Evolutionary conservation across 331 rosid genomes (phyloP).

Genomic region (Acacia pycnantha): DNA sequence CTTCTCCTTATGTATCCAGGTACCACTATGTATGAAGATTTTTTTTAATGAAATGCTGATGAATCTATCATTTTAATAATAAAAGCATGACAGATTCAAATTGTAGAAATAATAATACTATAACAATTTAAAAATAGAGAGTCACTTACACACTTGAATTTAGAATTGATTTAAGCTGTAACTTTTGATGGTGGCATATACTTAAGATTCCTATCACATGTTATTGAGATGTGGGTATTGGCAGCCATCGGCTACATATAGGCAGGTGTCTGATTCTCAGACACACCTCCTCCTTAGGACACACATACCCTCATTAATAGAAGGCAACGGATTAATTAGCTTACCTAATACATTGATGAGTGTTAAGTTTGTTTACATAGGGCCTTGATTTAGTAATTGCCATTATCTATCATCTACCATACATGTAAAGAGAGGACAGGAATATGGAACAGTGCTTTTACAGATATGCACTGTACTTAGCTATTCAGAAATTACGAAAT

Average conservation of each 20-base stretch:
- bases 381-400: background rate
- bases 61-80: background rate
- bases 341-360: background rate
- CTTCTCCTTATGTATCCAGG: no score
- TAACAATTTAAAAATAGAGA: no score
- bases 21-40: background rate
- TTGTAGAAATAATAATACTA: no score
- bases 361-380: background rate
- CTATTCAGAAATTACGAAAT: background rate
- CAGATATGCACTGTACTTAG: background rate
- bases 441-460: background rate
- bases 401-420: background rate
- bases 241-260: background rate
- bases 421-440: background rate
- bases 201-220: background rate
- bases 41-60: no score
- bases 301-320: background rate
- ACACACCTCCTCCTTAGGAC: background rate
- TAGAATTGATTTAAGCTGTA: background rate
- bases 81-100: background rate
- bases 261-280: background rate
- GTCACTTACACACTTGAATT: background rate
- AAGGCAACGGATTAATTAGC: background rate
- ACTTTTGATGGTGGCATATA: background rate
- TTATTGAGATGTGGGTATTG: background rate